Base-by-base conservation (phyloP, 2,329 filamentous ascomycete genomes). In the Trichoderma guizhouense region DNA sequence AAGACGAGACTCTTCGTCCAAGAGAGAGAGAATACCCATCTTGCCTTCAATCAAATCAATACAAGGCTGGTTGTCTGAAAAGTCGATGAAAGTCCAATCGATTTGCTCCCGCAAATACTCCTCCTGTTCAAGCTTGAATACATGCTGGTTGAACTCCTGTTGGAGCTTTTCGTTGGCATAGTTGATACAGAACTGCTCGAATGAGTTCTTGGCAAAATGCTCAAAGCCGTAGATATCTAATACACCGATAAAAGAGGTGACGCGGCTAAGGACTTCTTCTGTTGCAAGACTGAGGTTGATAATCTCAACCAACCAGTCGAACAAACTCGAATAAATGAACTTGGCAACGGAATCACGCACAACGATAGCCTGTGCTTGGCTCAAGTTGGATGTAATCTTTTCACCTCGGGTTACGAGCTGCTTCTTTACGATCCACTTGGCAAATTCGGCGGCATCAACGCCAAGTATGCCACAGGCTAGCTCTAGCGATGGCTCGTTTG, bases 181-280 rank as follows among this genome's bases (percentile, higher is more conserved):
- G 83, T 99, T 99, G 88, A 99, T 99, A 84, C 96, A 99, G 83
- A 99, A 99, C 82, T 99, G 96, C 82, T 99, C 96, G 78, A 99
- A 99, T 0, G 96, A 99, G 85, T 99, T 99, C 86, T 98, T 98
- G 74, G 96, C 95, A 79, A 99, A 99, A 83, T 98, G 96, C 82
- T 99, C 96, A 79, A 99, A 99, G 74, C 95, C 95, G 82, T 98
- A 98, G 76, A 99, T 99, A 93, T 99, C 96, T 75, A 99, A 89
- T 62, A 99, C 96, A 82, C 96, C 96, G 78, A 99, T 99, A 82
- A 99, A 99, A 2, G 93, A 95, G 70, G 86, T 89, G 71, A 97
- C 94, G 53, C 93, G 90, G 77, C 87, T 90, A 67, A 98, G 82
- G 47, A 98, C 93, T 74, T 95, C 92, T 58, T 97, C 92, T 1